Percentiles rank a stretch among this genome's conserved stretches.
Evolutionary conservation across 139 green algal genomes (phyloP).

Genomic region (Coelastrella sp.): DNA sequence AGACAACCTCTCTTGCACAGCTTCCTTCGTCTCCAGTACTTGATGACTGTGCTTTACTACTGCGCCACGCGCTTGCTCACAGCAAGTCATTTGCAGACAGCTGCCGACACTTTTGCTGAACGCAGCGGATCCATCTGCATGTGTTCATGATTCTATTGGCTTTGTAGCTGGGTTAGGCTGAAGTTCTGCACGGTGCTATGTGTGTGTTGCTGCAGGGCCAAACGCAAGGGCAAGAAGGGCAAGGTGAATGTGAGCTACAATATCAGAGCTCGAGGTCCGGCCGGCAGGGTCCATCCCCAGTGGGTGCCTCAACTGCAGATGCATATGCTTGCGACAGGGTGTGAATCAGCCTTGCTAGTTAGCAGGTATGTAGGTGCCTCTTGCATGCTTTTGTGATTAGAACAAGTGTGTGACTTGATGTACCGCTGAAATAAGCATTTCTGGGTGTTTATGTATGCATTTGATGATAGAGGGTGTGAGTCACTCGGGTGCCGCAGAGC

Average conservation of each 20-base stretch:
- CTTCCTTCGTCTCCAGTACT: no score
- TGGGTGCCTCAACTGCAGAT: slow-evolving; percentile 86
- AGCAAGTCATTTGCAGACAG: no score
- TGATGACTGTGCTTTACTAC: no score
- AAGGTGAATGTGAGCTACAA: neutral
- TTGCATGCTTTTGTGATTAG: slow-evolving; percentile 56
- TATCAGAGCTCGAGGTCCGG: neutral
- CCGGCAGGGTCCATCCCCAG: slow-evolving; percentile 42
- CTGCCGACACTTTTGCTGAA: no score
- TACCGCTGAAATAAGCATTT: no score
- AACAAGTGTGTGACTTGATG: no score
- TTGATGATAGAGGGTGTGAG: no score
- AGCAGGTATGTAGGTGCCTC: slow-evolving; percentile 65
- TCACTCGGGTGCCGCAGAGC: no score
- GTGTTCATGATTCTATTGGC: no score
- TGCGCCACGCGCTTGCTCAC: no score
- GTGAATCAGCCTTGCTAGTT: slow-evolving; percentile 64
- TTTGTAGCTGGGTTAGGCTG: neutral
- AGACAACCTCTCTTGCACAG: neutral
- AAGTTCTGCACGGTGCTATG: neutral
- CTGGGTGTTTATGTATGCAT: no score
- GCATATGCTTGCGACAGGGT: slow-evolving; percentile 70
- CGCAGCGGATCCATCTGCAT: no score
- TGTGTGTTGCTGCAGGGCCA: slow-evolving; percentile 11
- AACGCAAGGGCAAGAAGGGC: slow-evolving; percentile 45